Evolutionary conservation across 1,284 basidiomycete species (phyloP).

Genomic region (Austropuccinia psidii): DNA sequence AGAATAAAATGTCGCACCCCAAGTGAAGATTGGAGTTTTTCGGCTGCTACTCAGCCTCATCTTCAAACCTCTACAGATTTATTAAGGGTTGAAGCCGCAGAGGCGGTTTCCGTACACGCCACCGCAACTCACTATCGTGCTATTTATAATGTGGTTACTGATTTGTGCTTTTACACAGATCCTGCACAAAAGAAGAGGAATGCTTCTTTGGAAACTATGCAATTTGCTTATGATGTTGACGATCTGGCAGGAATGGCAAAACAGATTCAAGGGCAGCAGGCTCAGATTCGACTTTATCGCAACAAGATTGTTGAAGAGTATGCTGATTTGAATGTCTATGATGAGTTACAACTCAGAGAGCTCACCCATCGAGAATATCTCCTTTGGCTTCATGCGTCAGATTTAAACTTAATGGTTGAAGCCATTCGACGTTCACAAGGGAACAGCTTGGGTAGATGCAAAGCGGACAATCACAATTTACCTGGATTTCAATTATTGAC

Average conservation of each 20-base stretch:
- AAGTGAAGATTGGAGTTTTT: conserved; percentile 33
- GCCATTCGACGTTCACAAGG: conserved; percentile 77
- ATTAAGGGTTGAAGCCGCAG: conserved; percentile 30
- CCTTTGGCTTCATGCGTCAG: conserved; percentile 64
- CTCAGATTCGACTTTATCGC: conserved; percentile 24
- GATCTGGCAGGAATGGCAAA: conserved; percentile 35
- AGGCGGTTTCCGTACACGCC: conserved; percentile 70
- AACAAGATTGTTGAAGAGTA: conserved; percentile 28
- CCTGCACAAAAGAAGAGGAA: conserved; percentile 67
- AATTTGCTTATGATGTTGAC: conserved; percentile 53
- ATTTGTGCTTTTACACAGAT: conserved; percentile 79
- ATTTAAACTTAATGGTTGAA: conserved; percentile 78
- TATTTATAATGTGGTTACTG: conserved; percentile 79
- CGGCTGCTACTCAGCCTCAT: conserved; percentile 32
- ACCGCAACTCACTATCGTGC: conserved; percentile 76
- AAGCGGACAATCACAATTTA: conserved; percentile 50
- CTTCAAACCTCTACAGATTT: conserved; percentile 35
- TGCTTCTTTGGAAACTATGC: conserved; percentile 69
- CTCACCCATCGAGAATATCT: conserved; percentile 66
- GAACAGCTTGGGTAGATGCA: conserved; percentile 54
- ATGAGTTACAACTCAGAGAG: conserved; percentile 53
- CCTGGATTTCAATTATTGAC: conserved; percentile 74
- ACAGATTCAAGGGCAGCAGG: conserved; percentile 35
- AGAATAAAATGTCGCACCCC: conserved; percentile 49
- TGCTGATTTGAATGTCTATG: conserved; percentile 48